These are phyloP conservation scores for Mycena chlorophos DNA, from an alignment of 768 basidiomycete species.

Conservation along the genomic window DNA sequence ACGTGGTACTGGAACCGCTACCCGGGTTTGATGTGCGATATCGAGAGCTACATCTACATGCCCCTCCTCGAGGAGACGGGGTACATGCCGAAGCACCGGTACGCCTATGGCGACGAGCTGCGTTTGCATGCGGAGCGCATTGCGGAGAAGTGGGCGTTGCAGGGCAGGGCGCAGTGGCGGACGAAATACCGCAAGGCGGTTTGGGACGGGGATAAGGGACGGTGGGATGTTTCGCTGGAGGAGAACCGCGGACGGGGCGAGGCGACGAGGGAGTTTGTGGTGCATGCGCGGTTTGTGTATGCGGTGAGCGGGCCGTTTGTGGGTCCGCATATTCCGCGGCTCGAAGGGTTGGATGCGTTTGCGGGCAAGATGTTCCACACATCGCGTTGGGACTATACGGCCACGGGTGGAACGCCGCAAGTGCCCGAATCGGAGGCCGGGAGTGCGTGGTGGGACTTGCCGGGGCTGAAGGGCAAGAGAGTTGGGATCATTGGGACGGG, in stretches of 20 bases:
- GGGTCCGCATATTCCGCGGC: not conserved
- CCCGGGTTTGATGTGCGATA: conserved; percentile 25
- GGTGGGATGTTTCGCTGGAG: not conserved
- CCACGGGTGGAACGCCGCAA: conserved; percentile 4
- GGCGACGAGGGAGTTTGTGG: not conserved
- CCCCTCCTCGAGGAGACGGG: conserved; percentile 24
- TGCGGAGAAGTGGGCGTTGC: not conserved
- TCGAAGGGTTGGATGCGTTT: not conserved
- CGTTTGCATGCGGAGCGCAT: conserved; percentile 17
- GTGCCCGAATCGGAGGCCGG: not conserved
- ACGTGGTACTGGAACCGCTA: conserved; percentile 26
- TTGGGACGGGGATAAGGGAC: not conserved
- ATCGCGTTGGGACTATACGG: conserved; percentile 3
- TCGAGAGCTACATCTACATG: conserved; percentile 23
- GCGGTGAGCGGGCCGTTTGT: not conserved
- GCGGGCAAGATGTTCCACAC: not conserved
- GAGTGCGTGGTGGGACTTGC: conserved; percentile 9
- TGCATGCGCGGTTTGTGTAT: not conserved
- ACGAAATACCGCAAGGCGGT: not conserved
- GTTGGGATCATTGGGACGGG: conserved; percentile 22
- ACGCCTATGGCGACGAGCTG: conserved; percentile 20
- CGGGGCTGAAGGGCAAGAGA: conserved; percentile 12
- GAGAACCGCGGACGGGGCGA: not conserved
- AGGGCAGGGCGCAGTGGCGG: not conserved
- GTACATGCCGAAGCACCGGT: conserved; percentile 19